Conservation (phyloP, 2,329 filamentous ascomycete species). For the Nigrospora sphaerica region DNA sequence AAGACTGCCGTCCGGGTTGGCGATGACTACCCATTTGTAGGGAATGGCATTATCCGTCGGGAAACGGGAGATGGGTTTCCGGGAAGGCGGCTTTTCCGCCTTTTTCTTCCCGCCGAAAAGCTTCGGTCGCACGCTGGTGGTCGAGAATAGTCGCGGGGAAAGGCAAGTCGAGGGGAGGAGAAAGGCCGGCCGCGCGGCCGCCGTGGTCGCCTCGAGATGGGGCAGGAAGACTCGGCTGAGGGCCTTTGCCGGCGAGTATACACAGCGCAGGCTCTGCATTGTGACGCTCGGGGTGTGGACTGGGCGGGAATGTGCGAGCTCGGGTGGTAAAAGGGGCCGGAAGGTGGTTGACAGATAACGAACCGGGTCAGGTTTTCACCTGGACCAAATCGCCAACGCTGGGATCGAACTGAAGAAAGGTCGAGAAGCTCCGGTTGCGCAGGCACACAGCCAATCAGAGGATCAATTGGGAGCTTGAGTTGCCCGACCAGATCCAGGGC, state of each 20-base stretch:
- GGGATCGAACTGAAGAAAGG: too few species aligned
- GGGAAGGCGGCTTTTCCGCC: constrained; percentile 17
- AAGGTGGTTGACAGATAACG: too few species aligned
- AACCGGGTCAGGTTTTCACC: too few species aligned
- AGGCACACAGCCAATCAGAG: too few species aligned
- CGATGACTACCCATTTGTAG: constrained; percentile 26
- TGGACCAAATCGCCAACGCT: too few species aligned
- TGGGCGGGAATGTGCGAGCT: too few species aligned
- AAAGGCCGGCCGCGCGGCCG: constrained; percentile 1
- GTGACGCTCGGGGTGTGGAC: background rate
- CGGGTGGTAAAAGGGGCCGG: too few species aligned
- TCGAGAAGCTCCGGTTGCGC: too few species aligned
- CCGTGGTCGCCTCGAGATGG: constrained; percentile 5
- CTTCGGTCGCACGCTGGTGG: constrained; percentile 4
- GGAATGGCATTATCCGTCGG: constrained; percentile 41
- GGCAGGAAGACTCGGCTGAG: constrained; percentile 18
- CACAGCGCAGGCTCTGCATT: constrained; percentile 17
- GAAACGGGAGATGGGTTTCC: background rate
- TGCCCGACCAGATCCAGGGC: too few species aligned
- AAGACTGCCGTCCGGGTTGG: constrained; percentile 7
- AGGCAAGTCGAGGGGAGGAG: constrained; percentile 4
- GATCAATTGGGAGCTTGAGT: too few species aligned
- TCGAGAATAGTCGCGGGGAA: constrained; percentile 7
- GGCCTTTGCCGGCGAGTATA: constrained; percentile 18
- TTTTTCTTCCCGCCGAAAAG: background rate